A percentile compares a stretch with the other conserved stretches of the same genome.
These are phyloP conservation scores for Phialophora verrucosa DNA, from an alignment of 2,329 filamentous ascomycete genomes.

Conservation along the genomic window DNA sequence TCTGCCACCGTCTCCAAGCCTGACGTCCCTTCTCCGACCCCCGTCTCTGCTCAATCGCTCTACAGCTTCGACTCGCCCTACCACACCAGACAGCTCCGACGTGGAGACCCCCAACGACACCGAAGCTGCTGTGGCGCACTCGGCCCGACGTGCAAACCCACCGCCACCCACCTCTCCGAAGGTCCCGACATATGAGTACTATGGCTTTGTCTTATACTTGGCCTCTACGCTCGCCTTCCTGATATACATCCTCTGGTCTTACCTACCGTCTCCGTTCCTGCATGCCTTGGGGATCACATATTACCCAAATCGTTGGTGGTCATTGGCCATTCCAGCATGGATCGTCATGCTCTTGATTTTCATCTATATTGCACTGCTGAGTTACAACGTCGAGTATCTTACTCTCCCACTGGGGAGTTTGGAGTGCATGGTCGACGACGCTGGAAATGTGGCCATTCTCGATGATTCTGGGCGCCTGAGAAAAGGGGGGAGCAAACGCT, in stretches of 20 bases:
- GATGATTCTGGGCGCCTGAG: conserved; percentile 70
- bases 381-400: conserved; percentile 87
- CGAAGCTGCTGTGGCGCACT: conserved; percentile 65
- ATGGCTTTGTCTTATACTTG: conserved; percentile 95
- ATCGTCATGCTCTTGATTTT: conserved; percentile 87
- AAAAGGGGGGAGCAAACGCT: conserved; percentile 49
- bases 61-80: conserved; percentile 77
- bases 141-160: conserved; percentile 63
- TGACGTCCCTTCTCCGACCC: conserved; percentile 86
- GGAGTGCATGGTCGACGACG: conserved; percentile 91
- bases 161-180: conserved; percentile 86
- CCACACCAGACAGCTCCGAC: conserved; percentile 89
- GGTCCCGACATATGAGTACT: conserved; percentile 99
- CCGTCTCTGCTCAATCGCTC: conserved; percentile 57
- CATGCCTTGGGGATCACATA: conserved; percentile 94
- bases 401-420: conserved; percentile 79
- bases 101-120: conserved; percentile 72
- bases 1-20: conserved; percentile 85
- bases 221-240: conserved; percentile 81
- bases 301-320: conserved; percentile 98
- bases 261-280: conserved; percentile 87
- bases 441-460: conserved; percentile 81
- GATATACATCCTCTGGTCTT: conserved; percentile 79
- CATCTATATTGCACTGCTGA: conserved; percentile 89
- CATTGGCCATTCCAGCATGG: conserved; percentile 86